Base-by-base conservation (phyloP, 1,284 basidiomycete species). In the Ganoderma lingzhi region DNA sequence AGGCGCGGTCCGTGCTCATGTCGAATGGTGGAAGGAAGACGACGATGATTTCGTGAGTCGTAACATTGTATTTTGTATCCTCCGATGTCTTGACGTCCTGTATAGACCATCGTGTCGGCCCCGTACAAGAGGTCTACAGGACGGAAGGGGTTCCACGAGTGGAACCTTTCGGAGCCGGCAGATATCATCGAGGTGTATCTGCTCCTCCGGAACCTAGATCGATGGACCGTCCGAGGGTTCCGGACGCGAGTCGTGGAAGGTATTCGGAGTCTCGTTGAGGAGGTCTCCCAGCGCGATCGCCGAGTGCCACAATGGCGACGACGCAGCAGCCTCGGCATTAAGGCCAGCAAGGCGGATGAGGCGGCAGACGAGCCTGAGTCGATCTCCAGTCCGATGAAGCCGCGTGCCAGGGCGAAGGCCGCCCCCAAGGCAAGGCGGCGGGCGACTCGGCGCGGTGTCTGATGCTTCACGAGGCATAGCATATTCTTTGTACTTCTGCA, bases 121-220 rank as follows among this genome's bases (percentile, higher is more conserved):
- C 83, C 86, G 12, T 88, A 86, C 74, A 10, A 51, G 67, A 69
- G 61, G 59, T 66, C 6, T 53, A 56, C 30, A 35, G 35, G 19
- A 41, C 39, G 39, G 61, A 39, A 56, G 69, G 65, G 59, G 75
- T 87, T 85, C 74, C 81, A 85, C 68, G 84, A 87, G 71, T 88
- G 88, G 87, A 74, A 83, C 32, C 74, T 89, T 53, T 80, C 83
- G 45, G 72, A 77, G 14, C 84, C 86, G 0, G 76, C 77, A 45
- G 83, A 87, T 67, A 86, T 87, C 62, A 76, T 88, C 4, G 74
- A 84, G 66, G 82, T 89, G 10, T 88, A 84, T 77, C 83, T 88
- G 68, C 77, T 88, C n/a, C 79, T 88, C 63, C 82, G 83, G 58
- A 88, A 88, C 70, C 83, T 89, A 67, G 87, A 89, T 69, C 73